These are phyloP conservation scores for Cardamine resedifolia DNA, from an alignment of 345 rosid species.

Conservation along the genomic window DNA sequence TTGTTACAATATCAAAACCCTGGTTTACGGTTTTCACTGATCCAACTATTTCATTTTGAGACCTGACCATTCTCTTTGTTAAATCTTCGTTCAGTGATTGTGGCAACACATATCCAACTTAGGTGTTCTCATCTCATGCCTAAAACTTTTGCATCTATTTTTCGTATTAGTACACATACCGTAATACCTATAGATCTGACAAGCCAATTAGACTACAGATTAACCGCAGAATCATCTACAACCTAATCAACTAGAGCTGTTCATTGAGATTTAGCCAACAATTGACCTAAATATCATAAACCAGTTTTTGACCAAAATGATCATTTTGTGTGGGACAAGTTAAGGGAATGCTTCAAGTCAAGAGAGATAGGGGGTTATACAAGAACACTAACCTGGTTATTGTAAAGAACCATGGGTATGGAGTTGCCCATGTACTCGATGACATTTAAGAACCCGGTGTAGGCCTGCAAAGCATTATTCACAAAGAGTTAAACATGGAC, in stretches of 20 bases:
- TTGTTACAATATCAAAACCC: not conserved
- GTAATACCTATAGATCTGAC: not conserved
- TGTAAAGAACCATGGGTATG: slow-evolving; percentile 70
- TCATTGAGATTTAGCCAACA: not conserved
- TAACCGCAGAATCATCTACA: not conserved
- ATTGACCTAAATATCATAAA: not conserved
- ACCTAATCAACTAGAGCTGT: slow-evolving; percentile 12
- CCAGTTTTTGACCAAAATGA: slow-evolving; percentile 4
- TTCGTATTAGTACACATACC: not conserved
- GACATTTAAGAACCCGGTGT: slow-evolving; percentile 73
- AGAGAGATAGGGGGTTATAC: slow-evolving; percentile 2
- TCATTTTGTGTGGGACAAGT: not conserved
- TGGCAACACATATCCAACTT: not conserved
- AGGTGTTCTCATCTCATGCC: not conserved
- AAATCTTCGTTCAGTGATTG: not conserved
- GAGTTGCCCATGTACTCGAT: slow-evolving; percentile 59
- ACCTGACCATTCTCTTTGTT: not conserved
- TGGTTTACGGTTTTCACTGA: not conserved
- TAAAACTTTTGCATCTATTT: not conserved
- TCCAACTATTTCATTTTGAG: not conserved
- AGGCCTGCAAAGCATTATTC: slow-evolving; percentile 61
- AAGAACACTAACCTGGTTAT: slow-evolving; percentile 69
- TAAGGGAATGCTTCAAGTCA: not conserved
- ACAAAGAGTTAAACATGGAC: not conserved
- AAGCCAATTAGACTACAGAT: not conserved